A percentile compares a stretch with the other conserved stretches of the same genome.
phyloP scores from a whole-genome alignment of 2,329 filamentous ascomycete species.

The Dothideomycetes sp. region DNA sequence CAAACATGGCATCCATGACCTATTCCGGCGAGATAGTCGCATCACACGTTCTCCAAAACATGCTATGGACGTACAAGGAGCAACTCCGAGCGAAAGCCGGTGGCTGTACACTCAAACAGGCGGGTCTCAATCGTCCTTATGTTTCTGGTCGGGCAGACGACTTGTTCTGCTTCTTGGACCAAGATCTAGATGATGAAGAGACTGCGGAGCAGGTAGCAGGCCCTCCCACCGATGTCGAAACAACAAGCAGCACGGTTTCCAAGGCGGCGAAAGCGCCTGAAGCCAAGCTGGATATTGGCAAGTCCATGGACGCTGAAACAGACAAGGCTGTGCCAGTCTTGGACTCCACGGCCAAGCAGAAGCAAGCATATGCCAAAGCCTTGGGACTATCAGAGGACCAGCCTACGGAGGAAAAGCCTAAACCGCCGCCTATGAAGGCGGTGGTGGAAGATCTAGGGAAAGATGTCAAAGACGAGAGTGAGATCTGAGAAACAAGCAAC shows the following conservation, averaged over 20 bases:
- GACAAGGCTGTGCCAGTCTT: not conserved
- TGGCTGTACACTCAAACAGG: slow-evolving; percentile 42
- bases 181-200: slow-evolving; percentile 13
- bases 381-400: too few species aligned
- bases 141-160: slow-evolving; percentile 39
- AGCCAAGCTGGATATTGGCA: not conserved
- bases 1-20: slow-evolving; percentile 46
- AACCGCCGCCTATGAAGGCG: slow-evolving; percentile 1
- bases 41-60: slow-evolving; percentile 27
- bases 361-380: slow-evolving; percentile 2
- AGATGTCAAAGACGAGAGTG: too few species aligned
- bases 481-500: too few species aligned
- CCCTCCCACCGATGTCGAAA: slow-evolving; percentile 51
- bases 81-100: slow-evolving; percentile 56
- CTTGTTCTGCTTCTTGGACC: slow-evolving; percentile 49
- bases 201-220: not conserved
- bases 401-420: not conserved
- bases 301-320: not conserved
- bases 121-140: slow-evolving; percentile 21
- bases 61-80: slow-evolving; percentile 42
- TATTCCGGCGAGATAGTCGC: slow-evolving; percentile 49
- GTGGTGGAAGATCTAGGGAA: slow-evolving; percentile 6
- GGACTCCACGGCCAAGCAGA: slow-evolving; percentile 6
- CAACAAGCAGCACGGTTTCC: slow-evolving; percentile 37
- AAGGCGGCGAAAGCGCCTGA: not conserved